These are phyloP conservation scores for Phanerochaete carnosa DNA, from an alignment of 768 basidiomycete species.

Conservation along the genomic window DNA sequence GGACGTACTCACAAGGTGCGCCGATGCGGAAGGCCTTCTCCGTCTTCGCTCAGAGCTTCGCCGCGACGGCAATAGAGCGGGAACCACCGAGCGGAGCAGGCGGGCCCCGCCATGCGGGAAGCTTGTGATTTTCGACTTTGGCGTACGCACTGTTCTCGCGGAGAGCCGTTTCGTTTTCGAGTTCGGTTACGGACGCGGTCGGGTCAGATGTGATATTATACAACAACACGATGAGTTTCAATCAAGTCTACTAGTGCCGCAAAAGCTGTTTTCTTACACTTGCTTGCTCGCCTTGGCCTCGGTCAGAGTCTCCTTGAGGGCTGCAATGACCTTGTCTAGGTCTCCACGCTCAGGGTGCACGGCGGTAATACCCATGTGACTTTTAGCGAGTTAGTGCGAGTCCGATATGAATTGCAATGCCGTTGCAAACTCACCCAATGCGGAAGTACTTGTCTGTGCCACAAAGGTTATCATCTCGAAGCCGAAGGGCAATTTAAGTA, in stretches of 20 bases:
- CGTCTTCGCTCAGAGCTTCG: constrained; percentile 9
- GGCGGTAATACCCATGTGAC: constrained; percentile 91
- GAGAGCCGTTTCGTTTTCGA: not conserved
- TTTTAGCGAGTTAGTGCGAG: constrained; percentile 22
- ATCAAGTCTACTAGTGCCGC: constrained; percentile 13
- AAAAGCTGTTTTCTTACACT: constrained; percentile 19
- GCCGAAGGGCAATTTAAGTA: not conserved
- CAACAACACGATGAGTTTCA: constrained; percentile 12
- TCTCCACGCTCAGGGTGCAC: constrained; percentile 70
- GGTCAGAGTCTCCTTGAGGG: constrained; percentile 55
- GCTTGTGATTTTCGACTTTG: constrained; percentile 10
- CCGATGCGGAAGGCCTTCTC: not conserved
- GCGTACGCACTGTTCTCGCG: not conserved
- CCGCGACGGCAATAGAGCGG: constrained; percentile 10
- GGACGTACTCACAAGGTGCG: constrained; percentile 1
- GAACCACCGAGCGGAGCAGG: constrained; percentile 5
- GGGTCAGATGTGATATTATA: constrained; percentile 1
- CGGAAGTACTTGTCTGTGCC: constrained; percentile 82
- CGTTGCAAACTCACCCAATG: constrained; percentile 56
- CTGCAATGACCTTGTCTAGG: constrained; percentile 65
- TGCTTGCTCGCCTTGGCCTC: constrained; percentile 32
- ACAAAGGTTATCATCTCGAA: constrained; percentile 4
- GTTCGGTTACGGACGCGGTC: not conserved
- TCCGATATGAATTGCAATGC: not conserved
- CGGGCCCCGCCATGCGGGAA: constrained; percentile 4